Base-by-base conservation (phyloP, 495 filamentous ascomycete genomes). In the Neurospora hispaniola region DNA sequence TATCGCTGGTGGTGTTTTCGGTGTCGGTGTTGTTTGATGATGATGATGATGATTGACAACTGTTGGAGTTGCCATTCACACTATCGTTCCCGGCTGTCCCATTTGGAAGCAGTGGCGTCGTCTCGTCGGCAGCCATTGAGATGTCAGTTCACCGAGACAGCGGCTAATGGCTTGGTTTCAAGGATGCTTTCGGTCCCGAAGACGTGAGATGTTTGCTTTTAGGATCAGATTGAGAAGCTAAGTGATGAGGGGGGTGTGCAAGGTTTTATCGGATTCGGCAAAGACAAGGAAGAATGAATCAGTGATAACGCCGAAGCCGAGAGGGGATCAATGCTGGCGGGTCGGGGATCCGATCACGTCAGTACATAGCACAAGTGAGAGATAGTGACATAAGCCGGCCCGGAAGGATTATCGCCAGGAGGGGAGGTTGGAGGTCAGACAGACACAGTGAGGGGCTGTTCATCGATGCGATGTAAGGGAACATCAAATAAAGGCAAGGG, bases 61-160 rank as follows among this genome's bases (percentile, higher is more conserved):
- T 3, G 18, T 46, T 3, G n/a, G n/a, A n/a, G n/a, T n/a, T n/a
- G n/a, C n/a, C n/a, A n/a, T n/a, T n/a, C n/a, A n/a, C n/a, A n/a
- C n/a, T n/a, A n/a, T n/a, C n/a, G n/a, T n/a, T 20, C 8, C 1
- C 43, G 2, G 46, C 54, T 18, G 54, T 62, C 54, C 54, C 54
- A 62, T 62, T 31, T 35, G 54, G 54, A 14, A 62, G 54, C 54
- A 62, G 18, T 40, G 40, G 72, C 40, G 73, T 72, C 1, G 73
- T 69, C 38, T 72, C 73, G 42, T 72, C 46, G 23, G 46, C 31
- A 4, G 69, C 16, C 70, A 74, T 71, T 43, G 54, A 1, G 44
- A 54, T 35, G 54, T 6, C 54, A 14, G 27, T 62, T 62, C 48
- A 54, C 54, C 54, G 54, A 62, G 27, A 16, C 8, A 35, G 12